Evolutionary conservation across 2,329 filamentous ascomycete species (phyloP), one percentile per base, ranked within the genome.

Genomic region (Trichophyton simii): DNA sequence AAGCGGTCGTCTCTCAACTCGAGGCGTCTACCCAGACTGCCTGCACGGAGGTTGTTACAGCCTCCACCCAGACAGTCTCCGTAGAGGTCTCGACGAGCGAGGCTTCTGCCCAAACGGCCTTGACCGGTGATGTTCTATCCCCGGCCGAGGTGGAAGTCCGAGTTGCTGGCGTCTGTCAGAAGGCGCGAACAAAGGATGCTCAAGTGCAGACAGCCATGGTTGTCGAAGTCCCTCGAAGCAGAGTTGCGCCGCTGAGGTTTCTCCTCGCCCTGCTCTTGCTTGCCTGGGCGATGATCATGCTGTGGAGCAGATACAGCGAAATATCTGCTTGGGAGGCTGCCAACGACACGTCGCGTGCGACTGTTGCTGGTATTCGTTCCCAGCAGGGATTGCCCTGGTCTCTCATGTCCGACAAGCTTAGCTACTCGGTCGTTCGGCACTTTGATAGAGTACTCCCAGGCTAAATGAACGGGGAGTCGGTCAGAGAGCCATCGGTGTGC

Each of bases 371-470:
- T 3, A 54, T 61, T 42, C 34, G 41, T 22, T 61, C 57, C 36
- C 44, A 36, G 58, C 57, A 44, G 36, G 55, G 46, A 15, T 60
- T 57, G 11, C 59, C 59, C 25, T 58, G 34, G 28, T 64, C 59
- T 60, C 28, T 64, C 6, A 57, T 62, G 52, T 25, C 28, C 31
- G 41, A 62, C 58, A 62, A 60, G 38, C 63, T 36, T 50, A 28
- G 58, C 28, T 57, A 64, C 58, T 59, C 55, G 22, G 34, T 54
- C 41, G 63, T 62, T 58, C 48, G 64, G 60, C 60, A 66, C 31
- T 15, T 61, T 18, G 63, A 66, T 60, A 60, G 65, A 34, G 63
- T 64, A 3, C 44, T 64, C 28, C 62, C 58, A 59, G 63, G 63
- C 58, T 66, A 55, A 61, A 31, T 20, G n/a, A 38, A 38, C 8